phyloP scores from a whole-genome alignment of 1,284 basidiomycete genomes.

The Sparassis latifolia region DNA sequence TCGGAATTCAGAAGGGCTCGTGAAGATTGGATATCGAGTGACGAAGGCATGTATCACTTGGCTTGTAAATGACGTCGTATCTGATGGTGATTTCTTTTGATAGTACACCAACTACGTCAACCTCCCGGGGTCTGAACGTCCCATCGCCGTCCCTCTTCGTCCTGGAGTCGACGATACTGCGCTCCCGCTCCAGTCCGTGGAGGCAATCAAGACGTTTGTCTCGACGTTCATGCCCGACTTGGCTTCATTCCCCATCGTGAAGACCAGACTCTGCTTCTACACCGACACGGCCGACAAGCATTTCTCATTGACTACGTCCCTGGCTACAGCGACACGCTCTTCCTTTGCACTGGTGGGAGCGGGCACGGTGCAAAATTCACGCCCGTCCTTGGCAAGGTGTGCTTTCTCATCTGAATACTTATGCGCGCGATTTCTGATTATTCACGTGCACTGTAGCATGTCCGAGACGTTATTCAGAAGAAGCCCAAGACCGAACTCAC shows the following conservation, averaged over 20 bases:
- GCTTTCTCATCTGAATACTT: neutral
- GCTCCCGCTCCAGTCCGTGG: slow-evolving; percentile 4
- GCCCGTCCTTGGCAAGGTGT: slow-evolving; percentile 8
- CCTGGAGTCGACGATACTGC: slow-evolving; percentile 7
- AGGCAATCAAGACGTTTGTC: slow-evolving; percentile 8
- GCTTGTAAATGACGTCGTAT: neutral
- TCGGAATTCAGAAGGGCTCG: slow-evolving; percentile 5
- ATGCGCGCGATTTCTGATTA: neutral
- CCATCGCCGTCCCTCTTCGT: slow-evolving; percentile 6
- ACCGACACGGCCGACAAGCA: slow-evolving; percentile 9
- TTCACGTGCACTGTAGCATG: slow-evolving; percentile 1
- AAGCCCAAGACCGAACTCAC: slow-evolving; percentile 10
- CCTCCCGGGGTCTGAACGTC: slow-evolving; percentile 2
- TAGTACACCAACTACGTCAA: slow-evolving; percentile 10
- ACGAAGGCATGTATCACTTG: slow-evolving; percentile 2
- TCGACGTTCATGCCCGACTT: slow-evolving; percentile 8
- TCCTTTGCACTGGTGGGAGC: slow-evolving; percentile 8
- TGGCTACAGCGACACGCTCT: slow-evolving; percentile 7
- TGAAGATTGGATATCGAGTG: slow-evolving; percentile 9
- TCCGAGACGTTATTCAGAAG: slow-evolving; percentile 8
- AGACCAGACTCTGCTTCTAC: slow-evolving; percentile 8
- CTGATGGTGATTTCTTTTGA: neutral
- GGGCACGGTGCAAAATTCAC: slow-evolving; percentile 10
- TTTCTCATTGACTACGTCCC: slow-evolving; percentile 8
- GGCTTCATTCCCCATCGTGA: slow-evolving; percentile 4